A percentile compares a stretch with the other conserved stretches of the same genome.
phyloP scores from a whole-genome alignment of 2,329 filamentous ascomycete species.

The Botryosphaeria dothidea region DNA sequence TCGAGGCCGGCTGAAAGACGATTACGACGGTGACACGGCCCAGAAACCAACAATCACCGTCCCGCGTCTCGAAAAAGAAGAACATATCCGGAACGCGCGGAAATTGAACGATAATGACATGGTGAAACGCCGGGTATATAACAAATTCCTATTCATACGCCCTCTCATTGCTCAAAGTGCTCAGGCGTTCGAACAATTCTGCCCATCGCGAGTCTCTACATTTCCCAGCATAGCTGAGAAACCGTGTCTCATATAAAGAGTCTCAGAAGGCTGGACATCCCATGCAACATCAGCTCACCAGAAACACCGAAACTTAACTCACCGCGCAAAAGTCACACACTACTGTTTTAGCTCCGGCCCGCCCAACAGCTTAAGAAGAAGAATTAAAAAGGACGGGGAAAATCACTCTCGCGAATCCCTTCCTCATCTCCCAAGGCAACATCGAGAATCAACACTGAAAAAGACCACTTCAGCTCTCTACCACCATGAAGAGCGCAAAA shows the following conservation, averaged over 20 bases:
- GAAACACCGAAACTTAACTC: background rate
- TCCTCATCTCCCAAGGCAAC: background rate
- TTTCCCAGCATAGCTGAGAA: background rate
- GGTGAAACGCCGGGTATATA: conserved; percentile 3
- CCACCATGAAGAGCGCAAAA: background rate
- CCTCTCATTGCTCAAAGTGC: background rate
- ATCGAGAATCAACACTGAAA: too few relatives aligned
- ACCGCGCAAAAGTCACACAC: background rate
- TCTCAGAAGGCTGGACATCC: background rate
- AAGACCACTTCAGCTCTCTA: background rate
- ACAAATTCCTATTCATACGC: background rate
- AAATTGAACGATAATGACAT: background rate
- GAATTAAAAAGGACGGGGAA: background rate
- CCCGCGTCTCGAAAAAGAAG: background rate
- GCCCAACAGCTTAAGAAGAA: background rate
- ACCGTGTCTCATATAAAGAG: background rate
- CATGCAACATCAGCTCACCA: background rate
- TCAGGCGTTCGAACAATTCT: background rate
- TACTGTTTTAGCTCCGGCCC: background rate
- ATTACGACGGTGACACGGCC: background rate
- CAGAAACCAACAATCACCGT: background rate
- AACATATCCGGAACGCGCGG: background rate
- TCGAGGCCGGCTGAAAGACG: background rate
- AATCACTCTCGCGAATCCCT: background rate
- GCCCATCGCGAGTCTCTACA: background rate